A percentile compares a stretch with the other conserved stretches of the same genome.
Evolutionary conservation across 352 stramenopile genomes (phyloP).

Genomic region (Globisporangium spiculum): DNA sequence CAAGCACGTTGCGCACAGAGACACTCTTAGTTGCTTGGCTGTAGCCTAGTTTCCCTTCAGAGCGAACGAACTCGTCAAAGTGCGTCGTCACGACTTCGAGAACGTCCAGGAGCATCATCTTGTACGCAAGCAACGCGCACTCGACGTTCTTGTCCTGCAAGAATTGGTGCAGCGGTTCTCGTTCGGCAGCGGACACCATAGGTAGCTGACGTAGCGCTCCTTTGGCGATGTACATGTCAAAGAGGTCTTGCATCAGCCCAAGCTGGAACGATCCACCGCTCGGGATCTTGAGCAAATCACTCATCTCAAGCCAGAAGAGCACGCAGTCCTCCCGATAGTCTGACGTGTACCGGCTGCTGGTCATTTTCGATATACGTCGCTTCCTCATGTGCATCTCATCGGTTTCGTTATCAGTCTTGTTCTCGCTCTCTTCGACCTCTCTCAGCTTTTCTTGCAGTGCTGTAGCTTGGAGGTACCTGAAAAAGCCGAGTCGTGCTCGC

Average conservation of each 20-base stretch:
- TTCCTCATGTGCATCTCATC: conserved; percentile 4
- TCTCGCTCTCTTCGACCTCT: conserved; percentile 11
- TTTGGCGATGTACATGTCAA: conserved; percentile 50
- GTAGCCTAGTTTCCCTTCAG: conserved; percentile 38
- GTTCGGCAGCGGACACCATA: conserved; percentile 48
- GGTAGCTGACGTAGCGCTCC: conserved; percentile 37
- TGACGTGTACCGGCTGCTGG: conserved; percentile 22
- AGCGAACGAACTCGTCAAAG: conserved; percentile 58
- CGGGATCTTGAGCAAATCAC: conserved; percentile 61
- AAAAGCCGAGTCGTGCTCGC: conserved; percentile 50
- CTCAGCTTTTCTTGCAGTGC: conserved; percentile 36
- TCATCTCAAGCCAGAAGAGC: conserved; percentile 72
- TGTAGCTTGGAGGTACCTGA: conserved; percentile 45
- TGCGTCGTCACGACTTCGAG: conserved; percentile 49
- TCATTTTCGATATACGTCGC: conserved; percentile 25
- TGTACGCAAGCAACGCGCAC: conserved; percentile 42
- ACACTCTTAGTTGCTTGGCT: conserved; percentile 30
- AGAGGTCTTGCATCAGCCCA: conserved; percentile 58
- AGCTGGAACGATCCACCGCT: conserved; percentile 49
- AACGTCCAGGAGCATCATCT: conserved; percentile 63
- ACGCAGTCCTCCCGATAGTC: conserved; percentile 63
- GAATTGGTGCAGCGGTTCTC: conserved; percentile 43
- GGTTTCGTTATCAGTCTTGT: background rate
- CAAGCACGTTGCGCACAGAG: conserved; percentile 57
- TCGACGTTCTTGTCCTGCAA: conserved; percentile 43